Conservation (phyloP, 164 flowering plant genomes). For the Chimonanthus salicifolius region DNA sequence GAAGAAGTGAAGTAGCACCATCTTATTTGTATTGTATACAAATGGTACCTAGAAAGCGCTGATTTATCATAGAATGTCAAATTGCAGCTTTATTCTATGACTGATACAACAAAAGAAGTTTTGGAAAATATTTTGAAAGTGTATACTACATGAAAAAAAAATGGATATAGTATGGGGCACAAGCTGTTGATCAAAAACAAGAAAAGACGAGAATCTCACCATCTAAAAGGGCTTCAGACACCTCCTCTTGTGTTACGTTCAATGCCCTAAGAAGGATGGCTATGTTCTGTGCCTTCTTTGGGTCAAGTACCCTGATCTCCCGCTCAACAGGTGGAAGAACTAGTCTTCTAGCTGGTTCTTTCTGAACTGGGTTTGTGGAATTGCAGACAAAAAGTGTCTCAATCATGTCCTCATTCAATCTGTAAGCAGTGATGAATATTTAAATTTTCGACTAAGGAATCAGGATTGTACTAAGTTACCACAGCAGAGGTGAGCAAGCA, state of each 20-base stretch:
- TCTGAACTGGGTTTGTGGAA: constrained; percentile 42
- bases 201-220: constrained; percentile 41
- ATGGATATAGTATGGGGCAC: neutral
- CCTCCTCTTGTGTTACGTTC: constrained; percentile 92
- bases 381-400: constrained; percentile 86
- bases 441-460: neutral
- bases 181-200: neutral
- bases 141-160: too few species aligned
- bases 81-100: too few species aligned
- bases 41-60: too few species aligned
- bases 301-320: constrained; percentile 85
- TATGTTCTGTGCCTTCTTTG: constrained; percentile 97
- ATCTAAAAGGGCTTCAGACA: constrained; percentile 80
- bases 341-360: constrained; percentile 52
- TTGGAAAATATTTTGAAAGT: too few species aligned
- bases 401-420: constrained; percentile 94
- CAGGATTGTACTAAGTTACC: neutral
- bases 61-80: too few species aligned
- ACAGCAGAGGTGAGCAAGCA: neutral
- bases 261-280: constrained; percentile 88
- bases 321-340: constrained; percentile 49
- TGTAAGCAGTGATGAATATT: constrained; percentile 22
- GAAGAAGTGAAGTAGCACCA: too few species aligned
- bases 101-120: too few species aligned
- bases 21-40: too few species aligned